Percentiles rank a stretch among this genome's conserved stretches.
phyloP scores from a whole-genome alignment of 345 rosid species.

The Mercurialis annua region DNA sequence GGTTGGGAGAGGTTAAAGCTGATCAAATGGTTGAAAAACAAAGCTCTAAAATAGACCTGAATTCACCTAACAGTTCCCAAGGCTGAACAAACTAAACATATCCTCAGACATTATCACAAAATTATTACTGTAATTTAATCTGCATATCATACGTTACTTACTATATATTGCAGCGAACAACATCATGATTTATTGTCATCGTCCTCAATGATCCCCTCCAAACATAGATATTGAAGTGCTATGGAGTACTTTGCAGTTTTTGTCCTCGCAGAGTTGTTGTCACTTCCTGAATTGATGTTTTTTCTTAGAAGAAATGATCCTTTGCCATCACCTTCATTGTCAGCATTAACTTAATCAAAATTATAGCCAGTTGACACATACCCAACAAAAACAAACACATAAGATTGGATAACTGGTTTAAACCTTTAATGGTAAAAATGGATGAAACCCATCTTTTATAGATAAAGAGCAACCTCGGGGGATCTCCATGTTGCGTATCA shows the following conservation, averaged over 20 bases:
- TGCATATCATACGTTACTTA: too few relatives aligned
- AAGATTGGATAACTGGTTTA: slow-evolving; percentile 13
- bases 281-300: slow-evolving; percentile 24
- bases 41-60: too few relatives aligned
- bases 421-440: slow-evolving; percentile 60
- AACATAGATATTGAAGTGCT: slow-evolving; percentile 39
- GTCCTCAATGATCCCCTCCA: slow-evolving; percentile 46
- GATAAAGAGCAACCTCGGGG: slow-evolving; percentile 63
- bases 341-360: not conserved
- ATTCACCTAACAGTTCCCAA: too few relatives aligned
- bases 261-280: slow-evolving; percentile 6
- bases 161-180: not conserved
- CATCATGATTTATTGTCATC: slow-evolving; percentile 14
- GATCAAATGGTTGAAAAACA: too few relatives aligned
- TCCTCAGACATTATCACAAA: too few relatives aligned
- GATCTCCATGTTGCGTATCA: slow-evolving; percentile 64
- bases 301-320: slow-evolving; percentile 61
- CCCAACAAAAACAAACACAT: not conserved
- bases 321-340: slow-evolving; percentile 51
- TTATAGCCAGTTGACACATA: not conserved
- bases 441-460: slow-evolving; percentile 71
- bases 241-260: slow-evolving; percentile 55
- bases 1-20: too few relatives aligned
- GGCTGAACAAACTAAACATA: too few relatives aligned
- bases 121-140: too few relatives aligned